These are phyloP conservation scores for Auxenochlorella pyrenoidosa DNA, from an alignment of 139 green algal species.

Conservation along the genomic window DNA sequence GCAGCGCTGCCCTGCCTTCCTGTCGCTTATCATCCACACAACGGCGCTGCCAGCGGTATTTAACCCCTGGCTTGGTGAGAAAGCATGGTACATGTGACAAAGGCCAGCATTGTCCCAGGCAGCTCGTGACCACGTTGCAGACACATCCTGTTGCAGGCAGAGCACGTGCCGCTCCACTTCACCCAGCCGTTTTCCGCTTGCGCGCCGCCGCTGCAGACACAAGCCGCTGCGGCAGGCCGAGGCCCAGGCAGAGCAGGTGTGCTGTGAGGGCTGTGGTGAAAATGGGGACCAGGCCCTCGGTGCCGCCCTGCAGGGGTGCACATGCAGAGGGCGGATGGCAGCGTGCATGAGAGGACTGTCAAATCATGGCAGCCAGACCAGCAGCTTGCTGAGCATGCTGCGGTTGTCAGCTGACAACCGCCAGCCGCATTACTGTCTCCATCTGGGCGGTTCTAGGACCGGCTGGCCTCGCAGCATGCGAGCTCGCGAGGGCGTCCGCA, in stretches of 20 bases:
- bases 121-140: too few relatives aligned
- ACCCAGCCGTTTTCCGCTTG: not conserved
- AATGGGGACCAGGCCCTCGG: conserved; percentile 17
- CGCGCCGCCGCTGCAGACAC: not conserved
- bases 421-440: too few relatives aligned
- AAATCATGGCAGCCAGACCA: not conserved
- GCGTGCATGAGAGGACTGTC: not conserved
- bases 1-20: too few relatives aligned
- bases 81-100: not conserved
- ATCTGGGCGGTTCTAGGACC: too few relatives aligned
- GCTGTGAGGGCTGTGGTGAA: conserved; percentile 8
- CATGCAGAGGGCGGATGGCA: not conserved
- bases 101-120: too few relatives aligned
- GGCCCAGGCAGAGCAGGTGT: conserved; percentile 9
- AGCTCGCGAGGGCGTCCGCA: too few relatives aligned
- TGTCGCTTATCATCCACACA: too few relatives aligned
- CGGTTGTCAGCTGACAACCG: too few relatives aligned
- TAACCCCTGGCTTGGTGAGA: too few relatives aligned
- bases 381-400: not conserved
- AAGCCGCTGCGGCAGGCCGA: conserved; percentile 7
- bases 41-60: too few relatives aligned
- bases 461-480: too few relatives aligned
- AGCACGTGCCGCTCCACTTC: not conserved
- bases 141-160: not conserved
- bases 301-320: not conserved